Base-by-base conservation (phyloP, 2,329 filamentous ascomycete genomes). In the Diaporthe citri region DNA sequence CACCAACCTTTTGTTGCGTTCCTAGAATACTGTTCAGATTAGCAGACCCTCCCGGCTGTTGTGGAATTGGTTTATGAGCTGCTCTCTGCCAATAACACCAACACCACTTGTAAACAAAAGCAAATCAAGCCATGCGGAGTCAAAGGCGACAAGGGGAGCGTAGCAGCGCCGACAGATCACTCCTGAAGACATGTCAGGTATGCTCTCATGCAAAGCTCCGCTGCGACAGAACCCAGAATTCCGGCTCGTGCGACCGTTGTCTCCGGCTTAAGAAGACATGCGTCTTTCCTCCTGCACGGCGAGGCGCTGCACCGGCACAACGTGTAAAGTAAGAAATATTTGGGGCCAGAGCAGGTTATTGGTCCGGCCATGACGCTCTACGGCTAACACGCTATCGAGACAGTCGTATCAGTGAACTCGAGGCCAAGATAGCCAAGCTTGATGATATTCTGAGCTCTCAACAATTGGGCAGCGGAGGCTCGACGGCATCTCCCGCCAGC, bases 151-250 rank as follows among this genome's bases (percentile, higher is more conserved):
- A 52, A 17, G 28, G 17, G 31, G 7, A 10, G 20, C 25, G 28
- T 22, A 67, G 12, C 4, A 51, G 46, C 25, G 9, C 20, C 17
- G 67, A 59, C 51, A 20, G n/a, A 43, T 28, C 56, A 39, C 71
- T 78, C 52, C 66, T 73, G 46, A 83, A 82, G 71, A 83, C 82
- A 10, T 83, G 82, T 56, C 81, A 82, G 74, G 81, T 81, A 31
- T 83, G 82, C 74, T 82, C 82, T 71, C 80, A 81, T 34, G 82
- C 82, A 71, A 83, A 83, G 59, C 83, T 83, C n/a, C 78, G 81
- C 22, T 83, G 82, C 73, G 79, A 81, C 59, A 82, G 81, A 55
- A 80, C 82, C 0, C 81, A 83, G 28, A 79, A 82, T n/a, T 82
- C 81, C 13, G 80, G 77, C 34, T 75, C 79, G 56, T 83, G 82